phyloP scores from a whole-genome alignment of 306 rosid species.

The Cucumis sativus region DNA sequence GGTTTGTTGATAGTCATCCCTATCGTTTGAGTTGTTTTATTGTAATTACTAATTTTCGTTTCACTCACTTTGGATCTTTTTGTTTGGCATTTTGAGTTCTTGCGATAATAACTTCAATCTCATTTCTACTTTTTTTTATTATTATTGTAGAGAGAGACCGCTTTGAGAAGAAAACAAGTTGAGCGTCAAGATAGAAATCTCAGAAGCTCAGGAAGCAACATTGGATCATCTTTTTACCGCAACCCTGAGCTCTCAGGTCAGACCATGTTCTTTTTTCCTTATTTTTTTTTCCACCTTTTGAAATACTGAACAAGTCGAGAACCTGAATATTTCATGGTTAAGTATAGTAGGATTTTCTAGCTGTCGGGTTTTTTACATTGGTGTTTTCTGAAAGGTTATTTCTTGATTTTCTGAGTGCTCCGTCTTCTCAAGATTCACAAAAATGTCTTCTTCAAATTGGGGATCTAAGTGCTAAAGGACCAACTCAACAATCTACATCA shows the following conservation, averaged over 20 bases:
- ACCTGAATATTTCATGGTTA: not conserved
- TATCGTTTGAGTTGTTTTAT: not conserved
- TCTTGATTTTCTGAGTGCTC: slow-evolving; percentile 54
- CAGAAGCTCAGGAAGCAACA: slow-evolving; percentile 15
- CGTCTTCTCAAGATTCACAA: slow-evolving; percentile 50
- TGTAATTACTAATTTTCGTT: not conserved
- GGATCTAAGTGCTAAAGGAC: slow-evolving; percentile 17
- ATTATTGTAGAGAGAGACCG: slow-evolving; percentile 29
- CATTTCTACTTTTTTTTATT: not conserved
- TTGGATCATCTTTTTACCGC: slow-evolving; percentile 21
- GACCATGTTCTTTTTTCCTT: slow-evolving; percentile 22
- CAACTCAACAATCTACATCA: slow-evolving; percentile 1
- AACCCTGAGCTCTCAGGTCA: slow-evolving; percentile 65
- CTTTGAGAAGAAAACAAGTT: slow-evolving; percentile 55
- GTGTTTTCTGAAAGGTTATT: slow-evolving; percentile 24
- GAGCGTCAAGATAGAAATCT: slow-evolving; percentile 29
- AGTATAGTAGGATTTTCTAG: slow-evolving; percentile 3
- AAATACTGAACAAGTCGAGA: not conserved
- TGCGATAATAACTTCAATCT: not conserved
- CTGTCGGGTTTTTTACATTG: slow-evolving; percentile 23
- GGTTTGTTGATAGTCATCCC: not conserved
- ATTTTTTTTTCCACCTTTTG: not conserved
- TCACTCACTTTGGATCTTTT: not conserved
- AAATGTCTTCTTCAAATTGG: slow-evolving; percentile 27
- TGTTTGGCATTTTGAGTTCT: not conserved